Evolutionary conservation across 2,329 filamentous ascomycete genomes (phyloP).

Genomic region (Sporothrix inflata): DNA sequence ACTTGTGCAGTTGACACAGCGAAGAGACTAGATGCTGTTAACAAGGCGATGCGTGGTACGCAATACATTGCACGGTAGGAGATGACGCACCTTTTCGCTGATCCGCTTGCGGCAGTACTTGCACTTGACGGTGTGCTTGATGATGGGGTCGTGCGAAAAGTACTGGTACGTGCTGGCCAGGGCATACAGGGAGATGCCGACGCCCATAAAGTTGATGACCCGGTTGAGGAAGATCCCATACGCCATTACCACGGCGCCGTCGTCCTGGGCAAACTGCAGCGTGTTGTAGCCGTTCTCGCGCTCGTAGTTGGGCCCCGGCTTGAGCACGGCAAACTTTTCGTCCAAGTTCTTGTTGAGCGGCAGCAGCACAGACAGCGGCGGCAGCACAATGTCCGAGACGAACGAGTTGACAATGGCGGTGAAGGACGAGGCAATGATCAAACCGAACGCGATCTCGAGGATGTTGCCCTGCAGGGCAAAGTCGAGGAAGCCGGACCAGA

Average conservation of each 20-base stretch:
- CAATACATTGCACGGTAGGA: not conserved
- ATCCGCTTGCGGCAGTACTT: slow-evolving; percentile 67
- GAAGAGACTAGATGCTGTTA: slow-evolving; percentile 42
- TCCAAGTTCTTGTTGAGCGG: slow-evolving; percentile 73
- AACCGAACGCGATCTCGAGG: slow-evolving; percentile 73
- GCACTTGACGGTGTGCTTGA: slow-evolving; percentile 71
- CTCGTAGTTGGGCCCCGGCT: slow-evolving; percentile 58
- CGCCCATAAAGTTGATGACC: slow-evolving; percentile 65
- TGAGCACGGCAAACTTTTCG: slow-evolving; percentile 72
- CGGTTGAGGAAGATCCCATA: slow-evolving; percentile 69
- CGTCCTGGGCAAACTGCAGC: slow-evolving; percentile 66
- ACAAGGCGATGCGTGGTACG: not conserved
- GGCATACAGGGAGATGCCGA: slow-evolving; percentile 67
- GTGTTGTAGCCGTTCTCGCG: slow-evolving; percentile 67
- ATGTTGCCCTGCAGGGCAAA: slow-evolving; percentile 77
- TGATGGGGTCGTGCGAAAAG: slow-evolving; percentile 66
- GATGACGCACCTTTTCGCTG: slow-evolving; percentile 59
- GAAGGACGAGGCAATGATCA: slow-evolving; percentile 74
- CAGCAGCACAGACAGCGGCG: slow-evolving; percentile 68
- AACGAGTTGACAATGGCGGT: slow-evolving; percentile 73
- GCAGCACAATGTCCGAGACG: slow-evolving; percentile 71
- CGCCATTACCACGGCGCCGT: slow-evolving; percentile 72
- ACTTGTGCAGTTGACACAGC: slow-evolving; percentile 55
- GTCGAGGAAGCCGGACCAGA: slow-evolving; percentile 68
- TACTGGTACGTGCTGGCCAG: slow-evolving; percentile 66